Evolutionary conservation across 805 yeast species (phyloP), one percentile per base, ranked within the genome.

Genomic region (Candida insectorum): DNA sequence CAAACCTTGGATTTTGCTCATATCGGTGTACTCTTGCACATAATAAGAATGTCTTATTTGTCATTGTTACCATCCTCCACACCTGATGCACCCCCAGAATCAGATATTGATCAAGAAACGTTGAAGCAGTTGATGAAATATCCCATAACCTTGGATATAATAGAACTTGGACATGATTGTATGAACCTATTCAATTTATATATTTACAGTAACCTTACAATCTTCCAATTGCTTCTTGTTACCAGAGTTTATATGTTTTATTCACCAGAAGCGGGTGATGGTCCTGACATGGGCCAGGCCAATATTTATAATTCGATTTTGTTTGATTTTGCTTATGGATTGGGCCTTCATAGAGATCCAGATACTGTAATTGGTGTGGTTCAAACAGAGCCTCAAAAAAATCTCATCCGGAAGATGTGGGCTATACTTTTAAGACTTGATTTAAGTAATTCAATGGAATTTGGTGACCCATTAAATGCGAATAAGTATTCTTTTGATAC

Each of bases 271-370:
- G 75, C 73, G 41, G 81, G 80, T 12, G 80, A 75, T 47, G 68
- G 73, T 1, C 60, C 65, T 4, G 84, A 76, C 47, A 81, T 78
- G 33, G 79, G 79, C 21, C 77, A 73, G 26, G 71, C 78, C 2
- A 30, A 27, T 12, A 69, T 76, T 7, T 65, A 69, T 31, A 52
- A 71, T 9, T 77, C 80, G 1, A 67, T 76, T 59, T 58, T 79
- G 14, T 58, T 77, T n/a, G 85, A 79, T 45, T 76, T 81, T 81
- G 84, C 81, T 0, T 69, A 75, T 36, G 69, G 80, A 16, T 70
- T 80, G 41, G 88, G 87, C 0, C 43, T 80, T 13, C 79, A 81
- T 49, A 64, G 87, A 47, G 87, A 81, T 43, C 86, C 87, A 1
- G 68, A 66, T 31, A 62, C 63, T 28, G 24, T 28, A 6, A 24